These are phyloP conservation scores for Penicillium samsonianum DNA, from an alignment of 495 filamentous ascomycete species.

Conservation along the genomic window DNA sequence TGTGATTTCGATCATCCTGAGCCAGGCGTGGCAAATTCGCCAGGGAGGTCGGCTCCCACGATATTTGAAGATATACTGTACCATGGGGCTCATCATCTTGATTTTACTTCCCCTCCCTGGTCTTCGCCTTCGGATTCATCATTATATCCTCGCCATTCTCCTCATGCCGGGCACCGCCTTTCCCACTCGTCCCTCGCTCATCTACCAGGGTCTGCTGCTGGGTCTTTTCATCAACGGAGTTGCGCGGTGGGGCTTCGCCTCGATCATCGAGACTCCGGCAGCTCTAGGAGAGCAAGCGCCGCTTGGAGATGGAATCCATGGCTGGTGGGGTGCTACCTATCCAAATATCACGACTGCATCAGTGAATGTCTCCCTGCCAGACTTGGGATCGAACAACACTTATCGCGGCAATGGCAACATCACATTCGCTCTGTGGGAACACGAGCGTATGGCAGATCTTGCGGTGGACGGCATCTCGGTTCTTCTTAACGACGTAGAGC, in stretches of 20 bases:
- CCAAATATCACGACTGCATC: conserved; percentile 57
- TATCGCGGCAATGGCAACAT: conserved; percentile 52
- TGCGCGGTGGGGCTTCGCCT: conserved; percentile 90
- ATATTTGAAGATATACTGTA: conserved; percentile 73
- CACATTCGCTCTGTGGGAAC: conserved; percentile 57
- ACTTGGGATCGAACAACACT: conserved; percentile 23
- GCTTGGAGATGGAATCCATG: conserved; percentile 34
- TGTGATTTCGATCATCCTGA: conserved; percentile 58
- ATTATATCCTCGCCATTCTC: conserved; percentile 86
- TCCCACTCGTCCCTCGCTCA: conserved; percentile 73
- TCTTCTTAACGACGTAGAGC: conserved; percentile 91
- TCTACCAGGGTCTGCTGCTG: conserved; percentile 86
- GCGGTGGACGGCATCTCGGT: conserved; percentile 87
- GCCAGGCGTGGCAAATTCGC: conserved; percentile 74
- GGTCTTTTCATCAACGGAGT: conserved; percentile 92
- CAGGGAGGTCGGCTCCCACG: conserved; percentile 67
- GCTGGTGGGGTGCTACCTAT: conserved; percentile 66
- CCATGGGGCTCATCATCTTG: conserved; percentile 57
- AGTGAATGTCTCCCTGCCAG: conserved; percentile 55
- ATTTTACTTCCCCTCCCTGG: conserved; percentile 70
- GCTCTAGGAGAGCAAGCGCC: conserved; percentile 54
- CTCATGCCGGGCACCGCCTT: conserved; percentile 82
- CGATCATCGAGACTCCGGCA: conserved; percentile 79
- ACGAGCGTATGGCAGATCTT: conserved; percentile 52
- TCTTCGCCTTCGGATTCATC: conserved; percentile 89